Percentiles rank a stretch among this genome's conserved stretches.
Conservation (phyloP, 495 filamentous ascomycete species). For the Penicillium desertorum region DNA sequence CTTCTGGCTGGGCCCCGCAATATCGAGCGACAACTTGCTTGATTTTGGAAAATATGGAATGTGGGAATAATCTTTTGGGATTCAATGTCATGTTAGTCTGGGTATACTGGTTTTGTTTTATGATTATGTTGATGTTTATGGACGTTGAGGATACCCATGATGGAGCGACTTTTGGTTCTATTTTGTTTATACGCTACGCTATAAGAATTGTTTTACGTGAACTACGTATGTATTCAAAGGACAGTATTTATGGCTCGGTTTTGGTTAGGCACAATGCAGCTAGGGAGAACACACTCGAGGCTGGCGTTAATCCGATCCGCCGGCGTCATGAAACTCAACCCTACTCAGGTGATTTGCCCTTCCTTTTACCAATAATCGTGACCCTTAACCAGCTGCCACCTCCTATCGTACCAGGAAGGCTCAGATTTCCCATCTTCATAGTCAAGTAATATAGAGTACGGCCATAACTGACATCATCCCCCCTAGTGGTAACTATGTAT, state of each 20-base stretch:
- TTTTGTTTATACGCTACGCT: neutral
- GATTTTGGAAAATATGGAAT: slow-evolving; percentile 3
- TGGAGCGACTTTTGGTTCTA: neutral
- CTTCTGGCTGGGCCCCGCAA: slow-evolving; percentile 39
- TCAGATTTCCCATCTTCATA: too few species aligned
- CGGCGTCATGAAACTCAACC: neutral
- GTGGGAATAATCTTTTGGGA: neutral
- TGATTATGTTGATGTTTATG: slow-evolving; percentile 2
- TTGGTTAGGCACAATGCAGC: neutral
- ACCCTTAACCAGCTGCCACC: too few species aligned
- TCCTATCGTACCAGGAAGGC: too few species aligned
- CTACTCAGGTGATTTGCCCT: neutral
- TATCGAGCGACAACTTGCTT: slow-evolving; percentile 45
- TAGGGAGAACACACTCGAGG: neutral
- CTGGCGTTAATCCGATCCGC: neutral
- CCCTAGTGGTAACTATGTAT: too few species aligned
- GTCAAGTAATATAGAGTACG: too few species aligned
- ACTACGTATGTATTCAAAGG: neutral
- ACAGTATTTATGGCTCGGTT: neutral
- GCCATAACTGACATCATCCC: too few species aligned
- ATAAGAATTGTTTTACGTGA: neutral
- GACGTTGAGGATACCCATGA: slow-evolving; percentile 15
- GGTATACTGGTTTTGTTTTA: slow-evolving; percentile 1
- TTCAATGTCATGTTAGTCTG: neutral
- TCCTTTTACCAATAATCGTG: neutral